Percentiles rank a stretch among this genome's conserved stretches.
These are phyloP conservation scores for Marchantia polymorpha DNA, from an alignment of 225 moss, liverwort and hornwort species.

Conservation along the genomic window DNA sequence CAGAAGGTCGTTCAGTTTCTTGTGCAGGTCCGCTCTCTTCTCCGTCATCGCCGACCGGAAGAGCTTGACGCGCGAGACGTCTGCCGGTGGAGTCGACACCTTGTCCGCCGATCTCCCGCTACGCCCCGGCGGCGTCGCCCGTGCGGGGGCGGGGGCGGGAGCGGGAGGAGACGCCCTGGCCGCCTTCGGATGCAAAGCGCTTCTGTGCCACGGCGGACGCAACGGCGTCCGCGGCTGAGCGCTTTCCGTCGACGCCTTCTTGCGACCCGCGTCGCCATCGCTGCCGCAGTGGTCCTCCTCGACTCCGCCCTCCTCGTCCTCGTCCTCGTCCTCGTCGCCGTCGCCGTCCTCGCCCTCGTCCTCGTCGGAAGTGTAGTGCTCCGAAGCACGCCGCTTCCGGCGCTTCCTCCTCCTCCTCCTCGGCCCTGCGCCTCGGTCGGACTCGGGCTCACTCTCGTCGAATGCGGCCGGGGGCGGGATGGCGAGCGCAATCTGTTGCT, in stretches of 20 bases:
- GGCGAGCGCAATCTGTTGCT: not conserved
- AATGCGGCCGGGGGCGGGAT: not conserved
- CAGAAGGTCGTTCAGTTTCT: too few relatives aligned
- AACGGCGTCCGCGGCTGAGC: not conserved
- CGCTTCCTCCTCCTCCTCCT: not conserved
- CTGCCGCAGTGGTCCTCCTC: not conserved
- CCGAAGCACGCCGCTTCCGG: not conserved
- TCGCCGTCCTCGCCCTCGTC: not conserved
- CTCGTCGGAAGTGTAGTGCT: not conserved
- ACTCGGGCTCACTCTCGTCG: not conserved
- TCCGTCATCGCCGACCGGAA: not conserved
- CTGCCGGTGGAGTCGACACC: not conserved
- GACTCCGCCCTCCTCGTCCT: not conserved
- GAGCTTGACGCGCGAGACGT: not conserved
- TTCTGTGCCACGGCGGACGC: not conserved
- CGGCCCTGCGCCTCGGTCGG: too few relatives aligned
- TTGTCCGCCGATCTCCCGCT: not conserved
- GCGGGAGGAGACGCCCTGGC: not conserved
- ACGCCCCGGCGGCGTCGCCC: not conserved
- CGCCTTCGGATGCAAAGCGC: too few relatives aligned
- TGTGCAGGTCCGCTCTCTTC: not conserved
- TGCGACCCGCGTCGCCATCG: not conserved
- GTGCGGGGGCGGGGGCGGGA: not conserved
- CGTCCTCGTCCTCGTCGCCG: not conserved
- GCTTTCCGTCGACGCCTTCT: not conserved